These are phyloP conservation scores for Ambrosia artemisiifolia DNA, from an alignment of 129 eudicot species.

Conservation along the genomic window DNA sequence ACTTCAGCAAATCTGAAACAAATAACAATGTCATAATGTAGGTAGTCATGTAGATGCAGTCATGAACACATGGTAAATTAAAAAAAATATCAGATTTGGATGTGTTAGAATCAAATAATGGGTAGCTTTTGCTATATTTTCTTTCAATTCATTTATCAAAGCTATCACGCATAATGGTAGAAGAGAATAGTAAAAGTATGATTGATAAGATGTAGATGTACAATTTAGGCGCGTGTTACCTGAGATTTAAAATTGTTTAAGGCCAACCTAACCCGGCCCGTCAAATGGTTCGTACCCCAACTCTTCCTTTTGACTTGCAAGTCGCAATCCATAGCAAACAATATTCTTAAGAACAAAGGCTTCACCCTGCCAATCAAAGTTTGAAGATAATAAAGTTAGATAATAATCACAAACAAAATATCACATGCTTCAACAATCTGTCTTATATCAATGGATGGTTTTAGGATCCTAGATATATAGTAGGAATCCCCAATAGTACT, in stretches of 20 bases:
- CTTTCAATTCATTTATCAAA: no score
- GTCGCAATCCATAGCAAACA: slow-evolving; percentile 66
- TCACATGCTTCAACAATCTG: neutral
- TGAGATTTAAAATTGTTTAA: neutral
- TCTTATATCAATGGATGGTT: no score
- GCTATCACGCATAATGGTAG: no score
- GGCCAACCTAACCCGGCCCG: neutral
- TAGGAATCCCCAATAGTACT: neutral
- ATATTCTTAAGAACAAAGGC: slow-evolving; percentile 88
- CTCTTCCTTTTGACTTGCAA: slow-evolving; percentile 49
- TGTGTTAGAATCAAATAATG: neutral
- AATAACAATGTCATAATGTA: no score
- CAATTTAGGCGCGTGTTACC: no score
- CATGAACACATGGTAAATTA: neutral
- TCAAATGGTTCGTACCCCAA: slow-evolving; percentile 67
- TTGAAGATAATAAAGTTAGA: neutral
- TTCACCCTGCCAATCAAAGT: slow-evolving; percentile 55
- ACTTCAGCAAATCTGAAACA: slow-evolving; percentile 58
- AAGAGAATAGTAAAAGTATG: no score
- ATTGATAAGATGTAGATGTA: no score
- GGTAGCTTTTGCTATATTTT: no score
- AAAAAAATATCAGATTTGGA: neutral
- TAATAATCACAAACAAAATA: neutral
- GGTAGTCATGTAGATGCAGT: neutral
- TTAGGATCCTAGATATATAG: neutral